These are phyloP conservation scores for Cyclospora cayetanensis DNA, from an alignment of 169 alveolate species.

Conservation along the genomic window DNA sequence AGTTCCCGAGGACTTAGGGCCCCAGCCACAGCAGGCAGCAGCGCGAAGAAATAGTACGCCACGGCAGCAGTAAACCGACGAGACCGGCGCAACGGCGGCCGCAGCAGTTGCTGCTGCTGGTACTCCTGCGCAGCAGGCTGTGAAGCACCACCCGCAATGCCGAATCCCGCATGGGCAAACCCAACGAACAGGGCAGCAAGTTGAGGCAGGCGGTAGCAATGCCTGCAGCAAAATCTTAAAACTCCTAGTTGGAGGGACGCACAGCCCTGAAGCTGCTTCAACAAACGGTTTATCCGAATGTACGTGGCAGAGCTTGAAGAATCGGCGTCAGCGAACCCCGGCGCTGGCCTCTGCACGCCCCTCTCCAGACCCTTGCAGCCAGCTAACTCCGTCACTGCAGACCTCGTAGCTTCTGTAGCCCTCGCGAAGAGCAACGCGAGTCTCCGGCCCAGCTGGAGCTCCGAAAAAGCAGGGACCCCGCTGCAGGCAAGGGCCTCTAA, in stretches of 20 bases:
- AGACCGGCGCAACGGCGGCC: too few species aligned
- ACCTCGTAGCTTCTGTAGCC: neutral
- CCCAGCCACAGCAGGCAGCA: constrained; percentile 31
- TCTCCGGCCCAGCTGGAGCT: neutral
- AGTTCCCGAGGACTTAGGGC: neutral
- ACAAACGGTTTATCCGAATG: neutral
- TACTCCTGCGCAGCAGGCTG: neutral
- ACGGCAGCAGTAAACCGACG: constrained; percentile 25
- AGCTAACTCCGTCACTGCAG: neutral
- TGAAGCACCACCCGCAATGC: neutral
- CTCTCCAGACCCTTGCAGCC: neutral
- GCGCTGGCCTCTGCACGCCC: neutral
- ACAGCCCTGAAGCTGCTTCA: constrained; percentile 26
- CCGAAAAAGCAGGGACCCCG: neutral
- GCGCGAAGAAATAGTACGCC: constrained; percentile 7
- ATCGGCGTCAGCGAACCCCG: neutral
- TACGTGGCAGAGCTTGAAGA: neutral
- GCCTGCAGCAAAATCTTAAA: constrained; percentile 29
- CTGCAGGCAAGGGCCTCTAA: constrained; percentile 20
- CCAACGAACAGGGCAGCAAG: constrained; percentile 15
- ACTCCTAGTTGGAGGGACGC: neutral
- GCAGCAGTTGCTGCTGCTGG: neutral
- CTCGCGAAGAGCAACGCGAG: neutral
- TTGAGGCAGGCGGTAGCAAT: constrained; percentile 49
- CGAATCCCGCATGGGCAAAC: constrained; percentile 42